phyloP scores from a whole-genome alignment of 768 basidiomycete species.

The Termitomyces sp. region DNA sequence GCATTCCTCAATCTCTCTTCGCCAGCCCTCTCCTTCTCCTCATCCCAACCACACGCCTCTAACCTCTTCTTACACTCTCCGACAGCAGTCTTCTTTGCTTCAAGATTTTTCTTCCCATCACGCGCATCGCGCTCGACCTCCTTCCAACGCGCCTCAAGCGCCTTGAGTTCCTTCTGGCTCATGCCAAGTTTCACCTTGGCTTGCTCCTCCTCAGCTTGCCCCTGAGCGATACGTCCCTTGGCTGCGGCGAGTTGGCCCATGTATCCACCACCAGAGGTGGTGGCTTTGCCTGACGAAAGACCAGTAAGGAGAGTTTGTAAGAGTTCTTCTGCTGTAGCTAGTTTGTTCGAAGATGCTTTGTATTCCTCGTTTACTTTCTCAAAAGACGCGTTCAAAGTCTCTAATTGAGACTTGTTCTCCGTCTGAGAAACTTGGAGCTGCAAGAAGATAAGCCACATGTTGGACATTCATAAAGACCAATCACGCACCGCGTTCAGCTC shows the following conservation, averaged over 20 bases:
- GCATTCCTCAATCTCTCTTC: slow-evolving; percentile 47
- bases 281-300: slow-evolving; percentile 62
- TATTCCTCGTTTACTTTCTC: slow-evolving; percentile 65
- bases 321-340: slow-evolving; percentile 82
- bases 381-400: slow-evolving; percentile 47
- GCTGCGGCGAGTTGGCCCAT: slow-evolving; percentile 94
- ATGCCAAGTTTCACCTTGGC: slow-evolving; percentile 68
- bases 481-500: slow-evolving; percentile 57
- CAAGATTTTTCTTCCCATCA: slow-evolving; percentile 66
- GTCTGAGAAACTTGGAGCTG: slow-evolving; percentile 54
- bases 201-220: slow-evolving; percentile 81
- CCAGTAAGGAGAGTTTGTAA: slow-evolving; percentile 93
- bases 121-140: slow-evolving; percentile 80
- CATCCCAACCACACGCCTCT: slow-evolving; percentile 67
- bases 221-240: slow-evolving; percentile 66
- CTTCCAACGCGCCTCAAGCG: slow-evolving; percentile 75
- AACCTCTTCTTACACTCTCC: slow-evolving; percentile 49
- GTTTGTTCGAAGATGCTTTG: slow-evolving; percentile 48
- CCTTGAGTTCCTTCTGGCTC: slow-evolving; percentile 72
- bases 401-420: slow-evolving; percentile 58
- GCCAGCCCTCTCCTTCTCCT: slow-evolving; percentile 59
- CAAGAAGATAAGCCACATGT: background rate
- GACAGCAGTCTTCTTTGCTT: slow-evolving; percentile 51
- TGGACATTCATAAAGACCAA: background rate
- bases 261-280: slow-evolving; percentile 80